Evolutionary conservation across 352 stramenopile genomes (phyloP), one percentile per base, ranked within the genome.

Genomic region (Lagenidium sp.): DNA sequence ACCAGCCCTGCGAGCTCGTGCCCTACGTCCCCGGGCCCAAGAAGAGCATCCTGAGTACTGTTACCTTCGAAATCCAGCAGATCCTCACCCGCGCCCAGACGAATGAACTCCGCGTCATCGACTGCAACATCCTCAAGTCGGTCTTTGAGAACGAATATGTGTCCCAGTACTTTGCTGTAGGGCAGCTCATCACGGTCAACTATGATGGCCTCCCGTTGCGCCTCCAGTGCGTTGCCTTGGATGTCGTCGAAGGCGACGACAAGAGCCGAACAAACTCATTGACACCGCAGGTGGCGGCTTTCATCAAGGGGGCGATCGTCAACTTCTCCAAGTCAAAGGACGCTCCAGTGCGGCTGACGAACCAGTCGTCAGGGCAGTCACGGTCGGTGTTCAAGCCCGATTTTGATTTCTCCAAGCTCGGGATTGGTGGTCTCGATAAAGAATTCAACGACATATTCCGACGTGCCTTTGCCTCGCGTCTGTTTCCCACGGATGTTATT

Each of bases 361-460:
- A 92, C 55, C 80, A 90, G 54, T 84, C 72, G 16, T 77, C 60
- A 7, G 80, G 80, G n/a, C 71, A 77, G 42, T 79, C 58, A 13
- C 71, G 75, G 40, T 82, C 54, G 2, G 73, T 98, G 23, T 98
- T 99, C 66, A 93, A 96, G 36, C 81, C 77, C 1, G 94, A 98
- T 47, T 98, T 99, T 67, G 95, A 99, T 68, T 99, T 99, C 68
- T 93, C 91, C 57, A 98, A 98, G 64, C 69, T 99, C 30, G 97
- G 95, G 44, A 99, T 99, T 63, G 97, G 96, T 30, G 97, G 97
- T 48, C 83, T 99, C 24, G 94, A 98, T 69, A 89, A 95, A 41
- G 95, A 99, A 73, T 99, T 99, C 64, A 98, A 98, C 70, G 81
- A 98, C 65, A 99, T 99, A 52, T 99, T 99, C 68, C 85, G 96